Percentiles rank a stretch among this genome's conserved stretches.
phyloP scores from a whole-genome alignment of 495 filamentous ascomycete species.

The Trichoderma orchidacearum region DNA sequence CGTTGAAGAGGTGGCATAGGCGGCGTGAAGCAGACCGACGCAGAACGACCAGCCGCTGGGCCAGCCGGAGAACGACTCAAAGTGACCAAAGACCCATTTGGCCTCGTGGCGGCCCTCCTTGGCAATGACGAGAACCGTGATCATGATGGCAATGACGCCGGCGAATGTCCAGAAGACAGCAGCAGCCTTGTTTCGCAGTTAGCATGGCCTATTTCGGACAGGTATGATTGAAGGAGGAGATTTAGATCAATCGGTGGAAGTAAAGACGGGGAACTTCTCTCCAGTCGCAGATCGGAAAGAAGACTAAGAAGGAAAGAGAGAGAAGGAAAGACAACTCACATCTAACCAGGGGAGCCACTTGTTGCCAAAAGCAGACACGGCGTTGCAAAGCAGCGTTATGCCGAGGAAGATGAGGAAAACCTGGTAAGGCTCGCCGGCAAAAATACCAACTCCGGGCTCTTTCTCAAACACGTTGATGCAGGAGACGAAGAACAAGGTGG shows the following conservation, averaged over 20 bases:
- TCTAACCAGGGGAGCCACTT: constrained; percentile 42
- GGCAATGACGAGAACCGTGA: constrained; percentile 28
- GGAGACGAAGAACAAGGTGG: constrained; percentile 36
- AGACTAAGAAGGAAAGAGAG: neutral
- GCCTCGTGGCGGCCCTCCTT: constrained; percentile 27
- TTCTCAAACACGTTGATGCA: constrained; percentile 40
- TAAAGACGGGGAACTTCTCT: neutral
- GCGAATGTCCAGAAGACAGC: constrained; percentile 38
- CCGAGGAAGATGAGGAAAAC: constrained; percentile 46
- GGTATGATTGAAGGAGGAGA: neutral
- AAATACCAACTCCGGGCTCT: constrained; percentile 18
- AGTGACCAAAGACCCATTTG: constrained; percentile 26
- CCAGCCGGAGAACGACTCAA: constrained; percentile 33
- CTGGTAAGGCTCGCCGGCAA: constrained; percentile 38
- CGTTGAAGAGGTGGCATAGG: constrained; percentile 37
- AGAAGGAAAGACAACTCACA: constrained; percentile 12
- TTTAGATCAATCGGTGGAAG: neutral
- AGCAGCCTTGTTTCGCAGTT: constrained; percentile 21
- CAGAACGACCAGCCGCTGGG: constrained; percentile 33
- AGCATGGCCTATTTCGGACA: neutral
- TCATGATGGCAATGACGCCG: constrained; percentile 28
- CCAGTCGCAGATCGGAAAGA: neutral
- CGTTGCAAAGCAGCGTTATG: constrained; percentile 37
- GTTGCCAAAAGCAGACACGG: constrained; percentile 44
- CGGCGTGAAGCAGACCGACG: constrained; percentile 33